phyloP scores from a whole-genome alignment of 2,329 filamentous ascomycete species.

The Sclerotinia borealis region DNA sequence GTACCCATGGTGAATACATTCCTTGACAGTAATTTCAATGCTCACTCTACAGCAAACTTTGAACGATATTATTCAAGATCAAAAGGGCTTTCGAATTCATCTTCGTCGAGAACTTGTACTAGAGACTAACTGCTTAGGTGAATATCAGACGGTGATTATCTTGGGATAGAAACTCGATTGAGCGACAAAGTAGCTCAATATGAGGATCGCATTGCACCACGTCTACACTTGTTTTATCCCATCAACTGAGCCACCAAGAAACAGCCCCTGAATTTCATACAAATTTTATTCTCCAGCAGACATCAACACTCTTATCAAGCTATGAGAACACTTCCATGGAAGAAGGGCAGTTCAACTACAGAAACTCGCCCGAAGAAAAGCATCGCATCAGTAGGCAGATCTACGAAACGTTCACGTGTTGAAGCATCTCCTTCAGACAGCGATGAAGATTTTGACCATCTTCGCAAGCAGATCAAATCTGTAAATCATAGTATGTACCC shows the following conservation, averaged over 20 bases:
- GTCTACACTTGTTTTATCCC: neutral
- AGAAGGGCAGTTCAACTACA: conserved; percentile 9
- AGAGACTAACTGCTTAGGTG: too few relatives aligned
- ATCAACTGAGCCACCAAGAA: neutral
- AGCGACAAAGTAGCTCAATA: neutral
- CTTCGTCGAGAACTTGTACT: too few relatives aligned
- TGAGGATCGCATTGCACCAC: neutral
- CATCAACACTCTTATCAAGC: neutral
- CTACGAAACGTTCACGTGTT: conserved; percentile 17
- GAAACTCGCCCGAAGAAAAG: conserved; percentile 6
- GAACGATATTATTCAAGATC: neutral
- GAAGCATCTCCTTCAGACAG: neutral
- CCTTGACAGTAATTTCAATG: neutral
- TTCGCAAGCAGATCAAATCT: neutral
- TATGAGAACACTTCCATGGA: conserved; percentile 30
- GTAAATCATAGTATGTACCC: neutral
- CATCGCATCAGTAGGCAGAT: neutral
- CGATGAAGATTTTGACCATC: neutral
- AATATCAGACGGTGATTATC: neutral
- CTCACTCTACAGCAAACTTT: neutral
- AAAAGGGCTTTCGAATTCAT: neutral
- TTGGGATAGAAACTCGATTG: neutral
- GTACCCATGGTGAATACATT: neutral
- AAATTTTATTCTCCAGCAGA: neutral
- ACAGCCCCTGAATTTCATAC: neutral